phyloP scores from a whole-genome alignment of 345 rosid genomes.

The Microcos paniculata region DNA sequence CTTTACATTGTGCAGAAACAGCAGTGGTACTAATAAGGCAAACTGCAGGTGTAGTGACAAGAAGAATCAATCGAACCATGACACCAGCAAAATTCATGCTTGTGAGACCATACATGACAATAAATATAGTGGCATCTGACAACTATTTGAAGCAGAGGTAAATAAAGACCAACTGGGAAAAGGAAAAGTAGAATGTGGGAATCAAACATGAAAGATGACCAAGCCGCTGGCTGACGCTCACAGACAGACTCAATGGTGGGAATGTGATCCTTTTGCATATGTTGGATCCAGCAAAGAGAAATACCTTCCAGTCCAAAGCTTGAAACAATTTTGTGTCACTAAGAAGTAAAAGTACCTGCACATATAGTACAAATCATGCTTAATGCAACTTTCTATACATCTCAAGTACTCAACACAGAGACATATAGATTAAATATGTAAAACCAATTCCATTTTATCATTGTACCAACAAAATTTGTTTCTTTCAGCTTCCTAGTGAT shows the following conservation, averaged over 20 bases:
- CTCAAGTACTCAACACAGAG: background rate
- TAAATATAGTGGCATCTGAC: constrained; percentile 94
- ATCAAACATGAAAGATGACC: constrained; percentile 99
- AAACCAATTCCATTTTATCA: background rate
- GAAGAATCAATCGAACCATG: constrained; percentile 97
- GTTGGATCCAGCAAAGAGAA: constrained; percentile 97
- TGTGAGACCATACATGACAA: constrained; percentile 98
- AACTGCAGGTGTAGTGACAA: constrained; percentile 94
- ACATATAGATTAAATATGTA: background rate
- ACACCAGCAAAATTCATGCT: constrained; percentile 99
- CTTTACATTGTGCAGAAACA: constrained; percentile 89
- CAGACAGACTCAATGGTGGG: constrained; percentile 99
- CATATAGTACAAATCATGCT: constrained; percentile 13
- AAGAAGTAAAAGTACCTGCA: constrained; percentile 93
- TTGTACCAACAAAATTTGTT: background rate
- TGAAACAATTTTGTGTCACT: constrained; percentile 81
- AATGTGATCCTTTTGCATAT: constrained; percentile 95
- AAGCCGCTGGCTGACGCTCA: constrained; percentile 99
- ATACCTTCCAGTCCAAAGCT: constrained; percentile 97
- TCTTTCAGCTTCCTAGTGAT: background rate
- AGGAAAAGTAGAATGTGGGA: constrained; percentile 94
- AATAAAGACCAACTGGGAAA: constrained; percentile 98
- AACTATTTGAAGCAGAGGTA: constrained; percentile 96
- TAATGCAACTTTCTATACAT: background rate
- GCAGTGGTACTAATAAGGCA: constrained; percentile 97